phyloP scores from a whole-genome alignment of 1,284 basidiomycete species.

The Leucoagaricus sp. region DNA sequence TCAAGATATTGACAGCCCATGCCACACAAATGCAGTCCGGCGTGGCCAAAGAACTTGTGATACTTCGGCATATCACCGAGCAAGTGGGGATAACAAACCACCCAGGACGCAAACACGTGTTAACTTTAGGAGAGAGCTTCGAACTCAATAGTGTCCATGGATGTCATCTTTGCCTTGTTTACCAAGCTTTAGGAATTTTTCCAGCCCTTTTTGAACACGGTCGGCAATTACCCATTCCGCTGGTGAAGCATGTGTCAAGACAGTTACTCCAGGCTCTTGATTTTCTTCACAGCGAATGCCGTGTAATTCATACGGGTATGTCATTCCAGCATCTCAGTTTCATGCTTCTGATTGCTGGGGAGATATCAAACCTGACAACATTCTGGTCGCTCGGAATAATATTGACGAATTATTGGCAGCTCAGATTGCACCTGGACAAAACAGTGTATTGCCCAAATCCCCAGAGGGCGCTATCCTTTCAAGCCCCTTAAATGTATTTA shows the following conservation, averaged over 20 bases:
- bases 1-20: conserved; percentile 2
- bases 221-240: conserved; percentile 32
- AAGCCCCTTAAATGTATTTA: background rate
- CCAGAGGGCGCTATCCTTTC: background rate
- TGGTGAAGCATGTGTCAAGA: conserved; percentile 40
- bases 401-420: background rate
- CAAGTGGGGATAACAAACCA: conserved; percentile 35
- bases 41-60: background rate
- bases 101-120: conserved; percentile 23
- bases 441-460: background rate
- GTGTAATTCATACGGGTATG: conserved; percentile 36
- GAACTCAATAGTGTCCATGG: conserved; percentile 31
- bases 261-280: conserved; percentile 47
- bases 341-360: background rate
- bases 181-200: conserved; percentile 43
- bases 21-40: background rate
- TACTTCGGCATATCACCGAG: conserved; percentile 25
- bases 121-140: conserved; percentile 44
- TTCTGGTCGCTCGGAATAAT: conserved; percentile 13
- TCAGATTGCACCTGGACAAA: background rate
- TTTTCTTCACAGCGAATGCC: conserved; percentile 49
- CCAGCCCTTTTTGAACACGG: conserved; percentile 38
- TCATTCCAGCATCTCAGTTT: background rate
- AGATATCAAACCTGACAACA: conserved; percentile 25
- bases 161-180: conserved; percentile 49